Evolutionary conservation across 2,329 filamentous ascomycete species (phyloP), one percentile per base, ranked within the genome.

Genomic region (Fusarium pseudoanthophilum): DNA sequence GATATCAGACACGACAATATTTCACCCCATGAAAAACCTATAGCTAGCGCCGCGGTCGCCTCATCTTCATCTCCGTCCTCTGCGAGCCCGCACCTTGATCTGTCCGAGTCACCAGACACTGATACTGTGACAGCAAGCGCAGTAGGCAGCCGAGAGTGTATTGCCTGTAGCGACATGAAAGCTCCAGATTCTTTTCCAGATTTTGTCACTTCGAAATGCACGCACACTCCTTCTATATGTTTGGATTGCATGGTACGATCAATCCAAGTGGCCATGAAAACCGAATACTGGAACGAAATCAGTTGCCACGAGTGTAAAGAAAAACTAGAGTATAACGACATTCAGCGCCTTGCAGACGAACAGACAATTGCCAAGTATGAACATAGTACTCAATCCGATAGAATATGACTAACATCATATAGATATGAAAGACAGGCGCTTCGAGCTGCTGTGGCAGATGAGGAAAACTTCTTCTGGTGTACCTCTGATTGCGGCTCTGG

Each of bases 391-490:
- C 6, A 37, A 18, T 13, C 21, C 11, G 24, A 15, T 32, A 10
- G n/a, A 18, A 11, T 7, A 7, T 11, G 26, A 20, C 63, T 78
- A 21, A 78, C 45, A 39, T 24, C 5, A 11, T 13, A 5, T 55
- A 84, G 83, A 42, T 85, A 88, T 68, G 84, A 87, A 57, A 79
- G 76, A 2, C 78, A 88, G 39, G 78, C 83, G 11, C 79, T 85
- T 7, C 82, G 84, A 24, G 82, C 83, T 16, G 83, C 83, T 16
- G 79, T 89, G 60, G 82, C 83, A 24, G 76, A 80, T 26, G 79
- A 84, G 3, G 79, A 82, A 0, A 84, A 84, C 37, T 90, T 89
- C 71, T 78, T 84, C 20, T 89, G 87, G 85, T 91, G 89, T 72
- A 83, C 88, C 3, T 79, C 86, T 1, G 81, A 80, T 5, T 91